phyloP scores from a whole-genome alignment of 148 eudicot species.

The Euryodendron excelsum region DNA sequence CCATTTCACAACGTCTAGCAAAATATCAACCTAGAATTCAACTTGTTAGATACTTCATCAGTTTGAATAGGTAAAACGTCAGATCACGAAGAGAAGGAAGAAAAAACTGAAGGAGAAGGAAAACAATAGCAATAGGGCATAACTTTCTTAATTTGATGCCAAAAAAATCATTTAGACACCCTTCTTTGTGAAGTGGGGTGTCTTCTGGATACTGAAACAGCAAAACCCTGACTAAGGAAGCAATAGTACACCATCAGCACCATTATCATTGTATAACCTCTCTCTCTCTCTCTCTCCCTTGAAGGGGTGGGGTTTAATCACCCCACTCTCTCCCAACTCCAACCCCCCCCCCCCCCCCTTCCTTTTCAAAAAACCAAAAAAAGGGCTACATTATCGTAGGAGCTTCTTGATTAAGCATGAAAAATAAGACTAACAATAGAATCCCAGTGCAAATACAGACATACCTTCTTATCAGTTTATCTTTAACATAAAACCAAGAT shows the following conservation, averaged over 20 bases:
- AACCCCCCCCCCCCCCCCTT: no score
- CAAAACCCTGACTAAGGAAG: neutral
- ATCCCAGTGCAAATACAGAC: neutral
- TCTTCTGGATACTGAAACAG: neutral
- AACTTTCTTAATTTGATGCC: neutral
- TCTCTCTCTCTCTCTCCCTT: no score
- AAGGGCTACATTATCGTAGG: neutral
- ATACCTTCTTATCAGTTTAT: neutral
- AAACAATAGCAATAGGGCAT: neutral
- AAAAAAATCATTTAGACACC: neutral
- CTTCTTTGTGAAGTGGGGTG: neutral
- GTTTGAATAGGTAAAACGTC: neutral
- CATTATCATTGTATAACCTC: neutral
- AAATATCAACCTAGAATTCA: slow-evolving; percentile 63
- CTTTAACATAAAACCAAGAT: neutral
- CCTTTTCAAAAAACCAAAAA: no score
- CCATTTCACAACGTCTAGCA: slow-evolving; percentile 92
- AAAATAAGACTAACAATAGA: no score
- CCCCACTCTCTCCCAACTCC: neutral
- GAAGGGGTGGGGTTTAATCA: no score
- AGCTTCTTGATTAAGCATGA: neutral
- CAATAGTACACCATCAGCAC: neutral
- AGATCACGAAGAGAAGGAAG: neutral
- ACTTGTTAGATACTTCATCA: slow-evolving; percentile 5
- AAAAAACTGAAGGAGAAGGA: neutral